Percentiles rank a stretch among this genome's conserved stretches.
Evolutionary conservation across 139 green algal species (phyloP).

Genomic region (Bryopsis sp.): DNA sequence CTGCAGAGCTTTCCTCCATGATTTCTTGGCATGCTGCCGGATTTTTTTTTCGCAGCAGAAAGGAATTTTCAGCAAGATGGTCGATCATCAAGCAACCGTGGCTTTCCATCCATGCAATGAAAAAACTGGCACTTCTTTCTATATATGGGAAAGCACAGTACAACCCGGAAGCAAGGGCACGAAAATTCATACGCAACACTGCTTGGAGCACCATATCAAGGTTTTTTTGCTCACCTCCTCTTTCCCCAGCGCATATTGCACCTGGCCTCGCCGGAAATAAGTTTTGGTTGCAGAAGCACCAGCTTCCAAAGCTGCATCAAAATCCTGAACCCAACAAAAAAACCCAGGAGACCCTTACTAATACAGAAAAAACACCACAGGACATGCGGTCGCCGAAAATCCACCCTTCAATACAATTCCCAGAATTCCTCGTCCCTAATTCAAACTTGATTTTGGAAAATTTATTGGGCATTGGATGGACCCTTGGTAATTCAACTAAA

Average conservation of each 20-base stretch:
- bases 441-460: too few species aligned
- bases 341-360: background rate
- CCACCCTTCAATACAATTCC: too few species aligned
- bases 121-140: background rate
- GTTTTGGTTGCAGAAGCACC: slow-evolving; percentile 25
- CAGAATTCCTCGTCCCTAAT: too few species aligned
- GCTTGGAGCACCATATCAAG: background rate
- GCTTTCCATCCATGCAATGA: background rate
- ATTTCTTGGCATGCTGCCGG: too few species aligned
- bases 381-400: too few species aligned
- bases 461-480: too few species aligned
- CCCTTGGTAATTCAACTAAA: too few species aligned
- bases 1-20: too few species aligned
- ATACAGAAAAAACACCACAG: background rate
- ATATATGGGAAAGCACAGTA: too few species aligned
- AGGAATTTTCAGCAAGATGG: background rate
- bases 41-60: too few species aligned
- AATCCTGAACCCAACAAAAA: slow-evolving; percentile 45
- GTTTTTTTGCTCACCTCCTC: slow-evolving; percentile 27
- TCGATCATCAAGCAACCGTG: background rate
- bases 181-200: background rate
- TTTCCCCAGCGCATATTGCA: slow-evolving; percentile 47
- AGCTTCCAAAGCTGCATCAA: slow-evolving; percentile 36
- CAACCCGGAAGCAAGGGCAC: background rate
- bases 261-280: slow-evolving; percentile 47